Evolutionary conservation across 1,284 basidiomycete genomes (phyloP), one percentile per base, ranked within the genome.

Genomic region (Ceratobasidium papillatum): DNA sequence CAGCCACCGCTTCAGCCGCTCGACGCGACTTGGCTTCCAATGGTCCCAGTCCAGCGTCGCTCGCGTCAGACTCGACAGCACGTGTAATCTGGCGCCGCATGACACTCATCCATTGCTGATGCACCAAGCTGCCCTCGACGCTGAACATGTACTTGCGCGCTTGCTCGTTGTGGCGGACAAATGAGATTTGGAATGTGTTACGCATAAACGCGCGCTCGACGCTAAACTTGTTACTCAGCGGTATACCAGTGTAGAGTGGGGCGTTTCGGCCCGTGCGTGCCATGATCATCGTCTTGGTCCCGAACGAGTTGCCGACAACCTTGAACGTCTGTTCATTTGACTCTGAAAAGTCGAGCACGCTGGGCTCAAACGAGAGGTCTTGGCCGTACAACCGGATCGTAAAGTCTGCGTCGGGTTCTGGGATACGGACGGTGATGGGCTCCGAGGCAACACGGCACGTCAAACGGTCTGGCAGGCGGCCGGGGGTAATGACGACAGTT

Each of bases 171-270:
- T 92, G 90, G 78, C 92, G 91, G 54, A 88, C 78, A 82, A 98
- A 98, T 2, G 94, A 90, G 27, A 98, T 83, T 80, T 96, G 94
- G 85, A 98, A 95, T 0, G 94, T 96, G 80, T 96, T 92, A 64
- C 91, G 89, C 95, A 98, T 97, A 83, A 96, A 96, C 0, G 92
- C 90, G 30, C 95, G 89, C 81, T 98, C 96, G 75, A 98, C 90
- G 32, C 88, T 85, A 78, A 98, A 85, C 8, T 89, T 86, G 76
- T 88, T 90, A 79, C 90, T 93, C 68, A 92, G 85, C 19, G 94
- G 92, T 34, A 98, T 83, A 22, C 91, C 91, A 0, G 88, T 85
- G 81, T 98, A 98, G 62, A 89, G 86, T 49, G 93, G 84, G 0
- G 95, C 93, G 81, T 93, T 94, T 14, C 88, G 84, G 1, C 96